A percentile compares a stretch with the other conserved stretches of the same genome.
phyloP scores from a whole-genome alignment of 73 alveolate species.

The Tetrahymena borealis region DNA sequence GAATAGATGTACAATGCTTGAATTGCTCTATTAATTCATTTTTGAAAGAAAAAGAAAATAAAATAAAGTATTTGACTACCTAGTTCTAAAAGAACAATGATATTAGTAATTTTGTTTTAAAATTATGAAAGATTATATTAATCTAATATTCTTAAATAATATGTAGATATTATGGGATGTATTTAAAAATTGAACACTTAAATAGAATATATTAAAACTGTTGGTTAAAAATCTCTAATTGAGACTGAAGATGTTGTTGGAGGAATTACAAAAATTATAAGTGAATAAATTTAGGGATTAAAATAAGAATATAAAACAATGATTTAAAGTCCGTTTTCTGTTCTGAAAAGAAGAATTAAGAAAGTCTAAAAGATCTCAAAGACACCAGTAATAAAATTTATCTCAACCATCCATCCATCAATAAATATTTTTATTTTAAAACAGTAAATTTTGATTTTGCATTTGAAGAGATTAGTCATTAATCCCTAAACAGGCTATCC shows the following conservation, averaged over 20 bases:
- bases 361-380: neutral
- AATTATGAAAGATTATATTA: neutral
- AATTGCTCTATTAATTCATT: neutral
- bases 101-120: neutral
- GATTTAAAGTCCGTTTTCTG: neutral
- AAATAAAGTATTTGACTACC: neutral
- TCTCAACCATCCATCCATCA: too few relatives aligned
- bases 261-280: neutral
- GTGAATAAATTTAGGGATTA: neutral
- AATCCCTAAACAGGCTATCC: neutral
- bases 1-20: neutral
- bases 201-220: neutral
- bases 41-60: neutral
- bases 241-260: neutral
- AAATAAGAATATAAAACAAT: neutral
- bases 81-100: neutral
- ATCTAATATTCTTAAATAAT: neutral
- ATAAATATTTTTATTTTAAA: too few relatives aligned
- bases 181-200: neutral
- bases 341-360: neutral
- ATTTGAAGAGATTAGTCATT: neutral
- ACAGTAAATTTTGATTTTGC: neutral
- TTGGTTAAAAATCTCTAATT: neutral
- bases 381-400: neutral
- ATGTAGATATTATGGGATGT: neutral